phyloP scores from a whole-genome alignment of 805 yeast genomes.

The Ogataea nonfermentans region DNA sequence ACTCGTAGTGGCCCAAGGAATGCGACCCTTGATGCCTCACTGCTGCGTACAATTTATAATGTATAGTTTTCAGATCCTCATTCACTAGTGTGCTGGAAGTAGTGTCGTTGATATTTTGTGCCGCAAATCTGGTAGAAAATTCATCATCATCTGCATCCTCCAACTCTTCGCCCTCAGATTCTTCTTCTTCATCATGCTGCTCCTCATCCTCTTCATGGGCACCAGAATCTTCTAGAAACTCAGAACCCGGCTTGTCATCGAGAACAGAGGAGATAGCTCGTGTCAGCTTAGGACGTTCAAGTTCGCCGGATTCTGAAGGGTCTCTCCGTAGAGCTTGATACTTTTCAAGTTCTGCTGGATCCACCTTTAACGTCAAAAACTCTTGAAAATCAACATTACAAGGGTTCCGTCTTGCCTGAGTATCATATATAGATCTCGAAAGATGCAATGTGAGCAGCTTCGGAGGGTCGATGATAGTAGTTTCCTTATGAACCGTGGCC shows the following conservation, averaged over 20 bases:
- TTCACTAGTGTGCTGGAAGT: neutral
- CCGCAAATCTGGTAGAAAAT: neutral
- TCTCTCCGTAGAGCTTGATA: slow-evolving; percentile 2
- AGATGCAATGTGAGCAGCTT: slow-evolving; percentile 74
- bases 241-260: slow-evolving; percentile 25
- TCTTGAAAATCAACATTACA: slow-evolving; percentile 71
- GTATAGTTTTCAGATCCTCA: slow-evolving; percentile 18
- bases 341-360: slow-evolving; percentile 31
- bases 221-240: slow-evolving; percentile 20
- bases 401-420: slow-evolving; percentile 66
- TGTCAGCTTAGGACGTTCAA: slow-evolving; percentile 16
- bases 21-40: slow-evolving; percentile 89
- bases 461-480: slow-evolving; percentile 65
- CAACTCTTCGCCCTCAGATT: slow-evolving; percentile 9
- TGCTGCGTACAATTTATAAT: slow-evolving; percentile 65
- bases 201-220: slow-evolving; percentile 14
- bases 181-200: slow-evolving; percentile 19
- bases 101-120: neutral
- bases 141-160: slow-evolving; percentile 14
- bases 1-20: slow-evolving; percentile 86
- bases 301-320: slow-evolving; percentile 30
- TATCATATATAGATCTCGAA: slow-evolving; percentile 78
- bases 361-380: slow-evolving; percentile 45
- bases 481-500: slow-evolving; percentile 66
- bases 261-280: slow-evolving; percentile 15